Conservation (phyloP, 192 early-diverging fungal species). For the Bifiguratus adelaidae region DNA sequence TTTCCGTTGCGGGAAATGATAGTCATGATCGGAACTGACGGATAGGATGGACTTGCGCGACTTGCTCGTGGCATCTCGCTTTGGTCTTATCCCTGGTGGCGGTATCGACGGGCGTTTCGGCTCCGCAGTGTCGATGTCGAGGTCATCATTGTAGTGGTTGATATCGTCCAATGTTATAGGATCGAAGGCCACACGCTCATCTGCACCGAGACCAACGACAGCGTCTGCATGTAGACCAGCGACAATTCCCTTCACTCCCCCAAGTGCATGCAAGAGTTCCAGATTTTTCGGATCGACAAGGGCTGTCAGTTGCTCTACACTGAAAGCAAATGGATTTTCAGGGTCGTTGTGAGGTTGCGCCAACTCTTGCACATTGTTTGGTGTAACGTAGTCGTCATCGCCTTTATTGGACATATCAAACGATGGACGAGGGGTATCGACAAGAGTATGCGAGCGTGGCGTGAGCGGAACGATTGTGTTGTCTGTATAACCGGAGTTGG, state of each 20-base stretch:
- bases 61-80: not conserved
- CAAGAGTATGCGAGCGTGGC: not conserved
- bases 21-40: not conserved
- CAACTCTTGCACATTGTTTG: constrained; percentile 5
- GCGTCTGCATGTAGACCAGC: constrained; percentile 33
- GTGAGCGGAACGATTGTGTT: constrained; percentile 1
- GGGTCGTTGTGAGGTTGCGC: constrained; percentile 20
- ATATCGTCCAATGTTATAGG: constrained; percentile 22
- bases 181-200: constrained; percentile 10
- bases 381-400: too few species aligned
- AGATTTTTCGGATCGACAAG: constrained; percentile 50
- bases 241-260: constrained; percentile 39
- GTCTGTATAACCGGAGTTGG: not conserved
- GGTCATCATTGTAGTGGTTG: not conserved
- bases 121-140: not conserved
- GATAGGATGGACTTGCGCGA: not conserved
- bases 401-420: constrained; percentile 1
- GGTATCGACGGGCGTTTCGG: too few species aligned
- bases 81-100: too few species aligned
- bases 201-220: constrained; percentile 26
- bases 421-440: constrained; percentile 2
- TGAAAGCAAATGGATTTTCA: constrained; percentile 41
- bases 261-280: constrained; percentile 21
- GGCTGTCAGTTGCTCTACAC: constrained; percentile 28
- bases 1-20: constrained; percentile 26